A percentile compares a stretch with the other conserved stretches of the same genome.
Evolutionary conservation across 108 stramenopile species (phyloP).

Genomic region (Thalassiosira profunda): DNA sequence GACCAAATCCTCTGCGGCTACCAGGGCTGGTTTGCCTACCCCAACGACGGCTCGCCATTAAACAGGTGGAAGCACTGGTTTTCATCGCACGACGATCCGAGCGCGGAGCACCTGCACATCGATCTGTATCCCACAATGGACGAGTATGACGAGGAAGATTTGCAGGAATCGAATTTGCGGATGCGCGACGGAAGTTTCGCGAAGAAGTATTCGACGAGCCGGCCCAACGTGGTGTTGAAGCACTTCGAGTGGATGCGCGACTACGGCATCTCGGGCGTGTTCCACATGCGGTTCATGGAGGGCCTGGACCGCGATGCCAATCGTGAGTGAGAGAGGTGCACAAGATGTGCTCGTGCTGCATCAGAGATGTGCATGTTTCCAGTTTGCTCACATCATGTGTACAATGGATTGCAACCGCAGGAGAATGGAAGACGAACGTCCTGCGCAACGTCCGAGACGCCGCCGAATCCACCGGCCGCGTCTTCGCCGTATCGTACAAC

Average conservation of each 20-base stretch:
- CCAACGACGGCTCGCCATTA: constrained; percentile 34
- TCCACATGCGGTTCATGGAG: constrained; percentile 45
- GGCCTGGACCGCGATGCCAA: background rate
- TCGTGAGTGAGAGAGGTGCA: no score
- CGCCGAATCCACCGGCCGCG: constrained; percentile 35
- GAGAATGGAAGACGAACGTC: no score
- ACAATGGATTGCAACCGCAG: no score
- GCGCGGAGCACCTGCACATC: constrained; percentile 16
- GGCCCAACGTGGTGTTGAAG: constrained; percentile 40
- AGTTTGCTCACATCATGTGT: no score
- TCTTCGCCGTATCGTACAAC: constrained; percentile 55
- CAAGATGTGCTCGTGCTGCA: no score
- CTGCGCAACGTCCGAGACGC: constrained; percentile 43
- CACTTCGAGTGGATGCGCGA: constrained; percentile 55
- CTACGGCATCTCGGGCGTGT: constrained; percentile 47
- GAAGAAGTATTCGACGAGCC: constrained; percentile 25
- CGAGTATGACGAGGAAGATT: constrained; percentile 43
- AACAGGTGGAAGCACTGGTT: constrained; percentile 57
- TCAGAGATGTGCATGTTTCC: no score
- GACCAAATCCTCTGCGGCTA: constrained; percentile 53
- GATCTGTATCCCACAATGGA: constrained; percentile 41
- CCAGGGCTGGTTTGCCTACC: constrained; percentile 54
- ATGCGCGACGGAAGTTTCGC: constrained; percentile 34
- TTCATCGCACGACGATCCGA: background rate
- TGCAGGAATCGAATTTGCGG: constrained; percentile 22